Evolutionary conservation across 129 eudicot species (phyloP).

Genomic region (Sambucus nigra): DNA sequence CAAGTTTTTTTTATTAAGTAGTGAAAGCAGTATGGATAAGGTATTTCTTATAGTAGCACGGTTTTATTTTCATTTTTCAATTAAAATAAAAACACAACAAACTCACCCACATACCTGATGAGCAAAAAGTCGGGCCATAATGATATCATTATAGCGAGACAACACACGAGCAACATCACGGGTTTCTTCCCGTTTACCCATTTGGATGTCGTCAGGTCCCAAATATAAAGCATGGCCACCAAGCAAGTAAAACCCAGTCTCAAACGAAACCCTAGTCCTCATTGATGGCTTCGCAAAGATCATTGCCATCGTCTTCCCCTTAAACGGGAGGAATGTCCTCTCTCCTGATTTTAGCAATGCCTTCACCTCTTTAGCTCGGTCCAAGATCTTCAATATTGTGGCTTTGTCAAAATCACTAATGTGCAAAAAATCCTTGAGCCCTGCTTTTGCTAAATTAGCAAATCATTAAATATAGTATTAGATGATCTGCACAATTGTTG

Average conservation of each 20-base stretch:
- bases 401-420: constrained; percentile 69
- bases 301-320: constrained; percentile 97
- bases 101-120: constrained; percentile 83
- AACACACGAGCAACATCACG: constrained; percentile 95
- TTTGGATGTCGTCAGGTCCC: constrained; percentile 95
- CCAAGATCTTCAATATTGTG: constrained; percentile 67
- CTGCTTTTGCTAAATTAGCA: constrained; percentile 41
- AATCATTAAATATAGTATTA: constrained; percentile 6
- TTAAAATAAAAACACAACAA: constrained; percentile 5
- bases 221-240: constrained; percentile 95
- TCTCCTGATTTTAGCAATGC: constrained; percentile 76
- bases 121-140: constrained; percentile 98
- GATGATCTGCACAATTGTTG: neutral
- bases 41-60: no score
- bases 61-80: no score
- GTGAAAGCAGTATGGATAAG: no score
- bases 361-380: constrained; percentile 71
- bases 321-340: constrained; percentile 76
- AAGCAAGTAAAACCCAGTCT: constrained; percentile 79
- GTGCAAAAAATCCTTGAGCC: constrained; percentile 64
- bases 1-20: no score
- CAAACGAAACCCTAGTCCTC: constrained; percentile 97
- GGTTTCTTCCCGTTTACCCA: constrained; percentile 99
- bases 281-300: constrained; percentile 98
- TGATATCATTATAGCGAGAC: constrained; percentile 86